These are phyloP conservation scores for Phycomyces nitens DNA, from an alignment of 192 early-diverging fungal genomes.

Conservation along the genomic window DNA sequence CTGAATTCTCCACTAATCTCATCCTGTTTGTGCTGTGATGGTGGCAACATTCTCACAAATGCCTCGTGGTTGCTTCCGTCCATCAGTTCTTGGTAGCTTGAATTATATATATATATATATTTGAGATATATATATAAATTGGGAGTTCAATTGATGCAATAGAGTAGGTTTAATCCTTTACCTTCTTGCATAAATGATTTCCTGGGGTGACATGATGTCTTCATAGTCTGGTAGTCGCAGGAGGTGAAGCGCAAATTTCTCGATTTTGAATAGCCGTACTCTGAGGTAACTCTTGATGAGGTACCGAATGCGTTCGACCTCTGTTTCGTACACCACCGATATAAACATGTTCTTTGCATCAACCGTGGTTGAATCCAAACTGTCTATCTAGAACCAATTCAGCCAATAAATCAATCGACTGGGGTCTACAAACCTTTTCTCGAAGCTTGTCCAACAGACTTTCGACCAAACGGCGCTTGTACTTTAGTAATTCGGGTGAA, in stretches of 20 bases:
- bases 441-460: conserved; percentile 53
- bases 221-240: conserved; percentile 35
- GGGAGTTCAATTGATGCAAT: not conserved
- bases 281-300: conserved; percentile 59
- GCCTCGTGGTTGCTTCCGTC: conserved; percentile 45
- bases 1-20: conserved; percentile 32
- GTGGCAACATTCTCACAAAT: conserved; percentile 46
- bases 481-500: conserved; percentile 61
- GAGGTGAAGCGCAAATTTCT: conserved; percentile 45
- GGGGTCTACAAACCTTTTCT: conserved; percentile 60
- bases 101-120: not conserved
- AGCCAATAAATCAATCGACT: too few species aligned
- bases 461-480: conserved; percentile 39
- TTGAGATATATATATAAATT: not conserved
- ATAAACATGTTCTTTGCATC: conserved; percentile 47
- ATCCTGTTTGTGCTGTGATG: conserved; percentile 48
- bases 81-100: conserved; percentile 51
- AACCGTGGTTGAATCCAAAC: conserved; percentile 30
- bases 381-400: conserved; percentile 22
- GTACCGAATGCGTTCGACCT: conserved; percentile 67
- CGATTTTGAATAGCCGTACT: conserved; percentile 65
- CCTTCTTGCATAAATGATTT: conserved; percentile 46
- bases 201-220: conserved; percentile 44
- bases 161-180: too few species aligned
- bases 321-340: conserved; percentile 56